Conservation (phyloP, 192 early-diverging fungal species). For the Podila verticillata region DNA sequence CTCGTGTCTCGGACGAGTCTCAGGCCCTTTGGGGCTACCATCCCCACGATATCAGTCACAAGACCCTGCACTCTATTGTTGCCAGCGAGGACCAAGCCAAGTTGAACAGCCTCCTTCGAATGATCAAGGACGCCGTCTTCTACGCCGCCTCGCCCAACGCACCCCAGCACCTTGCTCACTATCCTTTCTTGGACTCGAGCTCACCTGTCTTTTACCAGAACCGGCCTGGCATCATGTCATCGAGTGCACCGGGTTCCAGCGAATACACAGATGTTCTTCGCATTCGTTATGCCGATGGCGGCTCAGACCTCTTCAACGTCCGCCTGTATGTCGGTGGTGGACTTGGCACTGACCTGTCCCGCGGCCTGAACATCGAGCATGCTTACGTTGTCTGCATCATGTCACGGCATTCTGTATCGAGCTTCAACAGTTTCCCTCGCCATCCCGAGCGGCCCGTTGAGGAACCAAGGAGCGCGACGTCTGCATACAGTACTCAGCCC, state of each 20-base stretch:
- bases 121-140: conserved; percentile 54
- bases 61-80: conserved; percentile 60
- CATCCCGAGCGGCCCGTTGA: conserved; percentile 22
- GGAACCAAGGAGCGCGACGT: conserved; percentile 10
- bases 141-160: conserved; percentile 15
- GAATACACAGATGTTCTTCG: conserved; percentile 60
- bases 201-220: conserved; percentile 50
- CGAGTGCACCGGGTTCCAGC: conserved; percentile 49
- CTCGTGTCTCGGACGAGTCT: conserved; percentile 61
- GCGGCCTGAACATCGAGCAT: conserved; percentile 53
- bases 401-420: conserved; percentile 16
- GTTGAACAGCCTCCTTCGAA: conserved; percentile 45
- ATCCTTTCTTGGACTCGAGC: conserved; percentile 32
- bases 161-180: conserved; percentile 15
- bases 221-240: conserved; percentile 46
- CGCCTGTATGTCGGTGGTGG: conserved; percentile 68
- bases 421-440: conserved; percentile 13
- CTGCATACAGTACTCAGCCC: conserved; percentile 2
- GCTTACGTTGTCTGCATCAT: conserved; percentile 63
- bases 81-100: conserved; percentile 54
- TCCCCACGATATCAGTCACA: conserved; percentile 63
- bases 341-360: conserved; percentile 59
- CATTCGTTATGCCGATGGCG: conserved; percentile 55
- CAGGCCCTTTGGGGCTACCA: conserved; percentile 62
- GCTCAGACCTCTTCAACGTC: conserved; percentile 57